Percentiles rank a stretch among this genome's conserved stretches.
Conservation (phyloP, 2,329 filamentous ascomycete species). For the Penicillium sp. region DNA sequence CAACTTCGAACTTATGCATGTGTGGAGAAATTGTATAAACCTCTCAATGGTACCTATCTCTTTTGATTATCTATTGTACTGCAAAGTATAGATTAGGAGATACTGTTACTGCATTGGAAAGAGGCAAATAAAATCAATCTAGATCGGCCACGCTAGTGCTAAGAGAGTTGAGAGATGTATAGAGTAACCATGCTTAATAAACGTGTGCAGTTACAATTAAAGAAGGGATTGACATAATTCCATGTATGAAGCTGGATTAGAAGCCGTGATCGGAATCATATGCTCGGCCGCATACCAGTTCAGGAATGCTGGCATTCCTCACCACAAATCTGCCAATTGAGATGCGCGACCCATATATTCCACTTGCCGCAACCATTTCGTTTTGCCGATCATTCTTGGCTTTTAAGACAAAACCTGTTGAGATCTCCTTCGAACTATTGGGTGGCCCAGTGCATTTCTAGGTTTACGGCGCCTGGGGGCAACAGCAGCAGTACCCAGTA, state of each 20-base stretch:
- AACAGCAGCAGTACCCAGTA: too few relatives aligned
- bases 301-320: slow-evolving; percentile 16
- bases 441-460: too few relatives aligned
- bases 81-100: too few relatives aligned
- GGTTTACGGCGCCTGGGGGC: too few relatives aligned
- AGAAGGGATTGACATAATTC: neutral
- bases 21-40: too few relatives aligned
- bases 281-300: slow-evolving; percentile 7
- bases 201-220: neutral
- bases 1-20: too few relatives aligned
- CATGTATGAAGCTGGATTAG: neutral
- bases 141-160: neutral
- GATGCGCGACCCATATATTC: neutral
- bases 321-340: neutral
- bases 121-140: neutral
- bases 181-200: neutral
- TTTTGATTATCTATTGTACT: too few relatives aligned
- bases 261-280: neutral
- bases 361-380: slow-evolving; percentile 4
- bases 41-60: too few relatives aligned
- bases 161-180: neutral
- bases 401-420: neutral
- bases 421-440: too few relatives aligned
- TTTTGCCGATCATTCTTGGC: slow-evolving; percentile 3
- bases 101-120: too few relatives aligned